phyloP scores from a whole-genome alignment of 345 rosid genomes.

The Sapria himalayana region DNA sequence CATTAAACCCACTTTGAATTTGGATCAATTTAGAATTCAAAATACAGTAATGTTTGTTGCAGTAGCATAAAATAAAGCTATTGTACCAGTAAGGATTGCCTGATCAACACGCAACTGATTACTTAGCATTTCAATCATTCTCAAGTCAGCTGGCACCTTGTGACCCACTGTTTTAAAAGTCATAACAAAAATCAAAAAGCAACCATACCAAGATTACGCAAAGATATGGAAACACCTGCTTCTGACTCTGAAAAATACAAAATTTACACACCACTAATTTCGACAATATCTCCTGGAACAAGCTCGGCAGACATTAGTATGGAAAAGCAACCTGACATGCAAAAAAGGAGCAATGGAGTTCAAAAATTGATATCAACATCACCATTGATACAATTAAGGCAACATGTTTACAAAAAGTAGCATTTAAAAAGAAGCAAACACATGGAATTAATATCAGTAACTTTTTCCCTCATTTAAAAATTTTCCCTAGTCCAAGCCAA shows the following conservation, averaged over 20 bases:
- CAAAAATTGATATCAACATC: too few relatives aligned
- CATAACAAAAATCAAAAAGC: constrained; percentile 8
- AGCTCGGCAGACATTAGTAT: constrained; percentile 86
- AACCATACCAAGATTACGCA: constrained; percentile 5
- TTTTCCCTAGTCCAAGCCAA: too few relatives aligned
- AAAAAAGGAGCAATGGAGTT: too few relatives aligned
- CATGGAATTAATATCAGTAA: too few relatives aligned
- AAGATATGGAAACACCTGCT: background rate
- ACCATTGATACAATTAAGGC: too few relatives aligned
- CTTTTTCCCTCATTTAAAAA: too few relatives aligned
- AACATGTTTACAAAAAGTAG: too few relatives aligned
- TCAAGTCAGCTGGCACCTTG: constrained; percentile 97
- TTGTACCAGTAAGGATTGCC: constrained; percentile 89
- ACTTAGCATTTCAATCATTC: constrained; percentile 87
- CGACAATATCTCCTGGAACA: constrained; percentile 95
- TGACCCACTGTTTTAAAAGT: constrained; percentile 48
- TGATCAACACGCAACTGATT: constrained; percentile 85
- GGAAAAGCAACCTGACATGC: constrained; percentile 85
- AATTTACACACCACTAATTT: constrained; percentile 50
- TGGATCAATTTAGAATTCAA: too few relatives aligned
- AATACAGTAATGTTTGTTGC: too few relatives aligned
- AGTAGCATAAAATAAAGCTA: too few relatives aligned
- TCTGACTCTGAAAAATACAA: background rate
- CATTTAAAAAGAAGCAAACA: too few relatives aligned
- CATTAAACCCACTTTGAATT: too few relatives aligned